Evolutionary conservation across 2,329 filamentous ascomycete genomes (phyloP).

Genomic region (Monilinia laxa): DNA sequence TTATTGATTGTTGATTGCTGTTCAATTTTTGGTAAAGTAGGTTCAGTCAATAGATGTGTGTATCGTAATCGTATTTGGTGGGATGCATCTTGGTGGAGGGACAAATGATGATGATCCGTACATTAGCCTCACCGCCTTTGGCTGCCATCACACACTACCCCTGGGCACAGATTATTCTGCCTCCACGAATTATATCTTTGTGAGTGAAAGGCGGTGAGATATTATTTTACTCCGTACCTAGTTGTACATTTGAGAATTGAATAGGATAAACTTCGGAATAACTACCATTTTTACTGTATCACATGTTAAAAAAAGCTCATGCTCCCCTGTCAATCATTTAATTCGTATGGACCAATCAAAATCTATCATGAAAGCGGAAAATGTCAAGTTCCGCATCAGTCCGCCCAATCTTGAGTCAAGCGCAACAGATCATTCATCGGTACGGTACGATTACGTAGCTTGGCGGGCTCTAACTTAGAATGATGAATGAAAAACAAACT

Average conservation of each 20-base stretch:
- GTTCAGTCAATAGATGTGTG: no score
- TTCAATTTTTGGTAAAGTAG: neutral
- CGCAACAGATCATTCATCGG: neutral
- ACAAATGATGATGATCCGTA: neutral
- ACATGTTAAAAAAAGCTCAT: constrained; percentile 2
- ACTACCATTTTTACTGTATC: neutral
- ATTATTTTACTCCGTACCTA: no score
- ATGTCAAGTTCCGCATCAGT: neutral
- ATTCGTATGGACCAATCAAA: neutral
- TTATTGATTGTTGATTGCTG: neutral
- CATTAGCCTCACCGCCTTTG: no score
- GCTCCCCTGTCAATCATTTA: neutral
- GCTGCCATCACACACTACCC: no score
- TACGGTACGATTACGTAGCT: constrained; percentile 4
- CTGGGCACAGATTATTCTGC: no score
- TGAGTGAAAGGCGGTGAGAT: neutral
- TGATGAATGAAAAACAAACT: neutral
- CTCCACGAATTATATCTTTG: no score
- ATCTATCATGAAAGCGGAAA: neutral
- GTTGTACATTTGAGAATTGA: no score
- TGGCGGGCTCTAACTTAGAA: constrained; percentile 4
- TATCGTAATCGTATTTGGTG: neutral
- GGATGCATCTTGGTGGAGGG: neutral
- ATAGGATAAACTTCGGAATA: constrained; percentile 9
- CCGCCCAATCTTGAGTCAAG: neutral